Conservation (phyloP, 129 eudicot genomes). For the Centrapalus pauciflorus region DNA sequence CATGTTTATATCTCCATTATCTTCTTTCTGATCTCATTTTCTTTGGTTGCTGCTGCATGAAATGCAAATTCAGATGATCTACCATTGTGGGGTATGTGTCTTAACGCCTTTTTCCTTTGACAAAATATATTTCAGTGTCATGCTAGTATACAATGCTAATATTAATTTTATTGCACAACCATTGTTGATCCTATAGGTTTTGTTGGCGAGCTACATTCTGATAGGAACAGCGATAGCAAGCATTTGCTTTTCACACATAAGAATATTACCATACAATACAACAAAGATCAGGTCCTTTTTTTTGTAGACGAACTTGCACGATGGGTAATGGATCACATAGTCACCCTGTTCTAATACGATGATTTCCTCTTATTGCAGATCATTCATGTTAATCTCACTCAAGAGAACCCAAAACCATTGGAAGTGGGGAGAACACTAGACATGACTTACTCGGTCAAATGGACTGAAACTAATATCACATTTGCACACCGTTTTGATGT, state of each 20-base stretch:
- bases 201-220: conserved; percentile 87
- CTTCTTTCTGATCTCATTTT: conserved; percentile 23
- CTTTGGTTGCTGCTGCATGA: conserved; percentile 28
- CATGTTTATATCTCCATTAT: neutral
- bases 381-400: conserved; percentile 93
- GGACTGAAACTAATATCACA: conserved; percentile 71
- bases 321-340: conserved; percentile 9
- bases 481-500: conserved; percentile 89
- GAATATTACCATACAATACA: conserved; percentile 67
- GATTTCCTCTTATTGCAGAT: conserved; percentile 49
- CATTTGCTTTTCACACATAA: conserved; percentile 79
- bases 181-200: conserved; percentile 46
- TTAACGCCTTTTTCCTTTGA: neutral
- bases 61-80: conserved; percentile 64
- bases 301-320: neutral
- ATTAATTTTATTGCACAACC: neutral
- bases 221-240: conserved; percentile 67
- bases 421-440: conserved; percentile 75
- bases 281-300: conserved; percentile 68
- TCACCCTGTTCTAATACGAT: neutral
- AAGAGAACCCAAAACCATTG: conserved; percentile 77
- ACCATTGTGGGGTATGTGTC: conserved; percentile 87
- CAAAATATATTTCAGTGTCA: neutral
- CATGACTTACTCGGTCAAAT: conserved; percentile 89
- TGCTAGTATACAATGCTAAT: neutral